Percentiles rank a stretch among this genome's conserved stretches.
These are phyloP conservation scores for Forsythia viridissima DNA, from an alignment of 257 asterid genomes.

Conservation along the genomic window DNA sequence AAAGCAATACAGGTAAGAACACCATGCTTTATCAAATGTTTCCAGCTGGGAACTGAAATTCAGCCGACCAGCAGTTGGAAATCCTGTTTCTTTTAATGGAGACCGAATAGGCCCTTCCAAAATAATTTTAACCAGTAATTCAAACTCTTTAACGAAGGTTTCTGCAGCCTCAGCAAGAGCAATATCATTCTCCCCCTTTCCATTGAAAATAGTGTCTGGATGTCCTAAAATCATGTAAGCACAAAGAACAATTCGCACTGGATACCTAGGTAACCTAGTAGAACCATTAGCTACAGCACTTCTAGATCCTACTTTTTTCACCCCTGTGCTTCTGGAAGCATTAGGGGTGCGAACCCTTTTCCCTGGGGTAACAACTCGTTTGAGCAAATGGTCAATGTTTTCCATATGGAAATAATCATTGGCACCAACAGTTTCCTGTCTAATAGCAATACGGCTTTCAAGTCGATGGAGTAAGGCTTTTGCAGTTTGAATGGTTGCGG, in stretches of 20 bases:
- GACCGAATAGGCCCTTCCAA: constrained; percentile 17
- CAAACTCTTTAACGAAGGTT: constrained; percentile 27
- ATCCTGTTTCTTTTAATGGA: constrained; percentile 6
- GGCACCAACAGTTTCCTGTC: constrained; percentile 17
- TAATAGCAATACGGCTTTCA: constrained; percentile 17
- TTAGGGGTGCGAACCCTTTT: background rate
- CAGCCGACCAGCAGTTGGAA: background rate
- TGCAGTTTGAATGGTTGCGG: constrained; percentile 21
- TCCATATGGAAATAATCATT: constrained; percentile 1
- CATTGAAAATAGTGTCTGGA: constrained; percentile 27
- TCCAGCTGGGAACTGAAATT: constrained; percentile 26
- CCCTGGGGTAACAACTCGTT: constrained; percentile 1
- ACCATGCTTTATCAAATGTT: constrained; percentile 33
- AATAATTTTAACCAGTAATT: constrained; percentile 24
- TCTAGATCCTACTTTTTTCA: background rate
- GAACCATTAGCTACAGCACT: constrained; percentile 5
- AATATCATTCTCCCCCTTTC: constrained; percentile 11
- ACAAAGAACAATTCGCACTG: constrained; percentile 30
- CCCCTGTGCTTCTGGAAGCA: background rate
- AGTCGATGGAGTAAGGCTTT: constrained; percentile 27
- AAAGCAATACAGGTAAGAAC: constrained; percentile 30
- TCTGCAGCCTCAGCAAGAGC: constrained; percentile 26
- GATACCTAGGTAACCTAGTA: constrained; percentile 25
- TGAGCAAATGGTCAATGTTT: constrained; percentile 27
- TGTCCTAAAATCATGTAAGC: constrained; percentile 33